Base-by-base conservation (phyloP, 768 basidiomycete species). In the Amyloporia xantha region DNA sequence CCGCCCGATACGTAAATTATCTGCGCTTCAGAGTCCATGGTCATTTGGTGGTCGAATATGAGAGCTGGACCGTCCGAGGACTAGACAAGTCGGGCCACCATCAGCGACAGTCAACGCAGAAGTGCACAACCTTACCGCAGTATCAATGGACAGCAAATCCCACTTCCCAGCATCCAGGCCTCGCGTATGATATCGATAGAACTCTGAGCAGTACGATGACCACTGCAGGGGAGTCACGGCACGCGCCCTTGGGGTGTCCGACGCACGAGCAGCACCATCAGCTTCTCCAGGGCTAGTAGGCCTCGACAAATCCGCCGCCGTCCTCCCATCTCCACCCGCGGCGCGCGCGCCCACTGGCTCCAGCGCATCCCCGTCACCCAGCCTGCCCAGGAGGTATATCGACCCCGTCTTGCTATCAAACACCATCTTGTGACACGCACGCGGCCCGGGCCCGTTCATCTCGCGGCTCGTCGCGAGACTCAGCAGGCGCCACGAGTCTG, bases 41-140 rank as follows among this genome's bases (percentile, higher is more conserved):
- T 82, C 80, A 91, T 85, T 64, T 88, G 86, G 56, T 90, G 88
- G 60, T 91, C 89, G 54, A 81, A 86, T 35, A 90, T 69, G 27
- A 88, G 66, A 1, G 82, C 81, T 1, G 88, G 88, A 1, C 86
- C 87, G 1, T 80, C 82, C 3, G 75, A 72, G 0, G 71, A 62
- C 87, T 87, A 52, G 12, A 30, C 44, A 43, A 7, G 6, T n/a
- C n/a, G n/a, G n/a, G n/a, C n/a, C n/a, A n/a, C n/a, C n/a, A n/a
- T n/a, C n/a, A 40, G 3, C 11, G 27, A 24, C 13, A 43, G 35
- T 20, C n/a, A n/a, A 11, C 24, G 15, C 24, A 17, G 38, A 41
- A 25, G 26, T 2, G 25, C 25, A n/a, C n/a, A n/a, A n/a, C n/a
- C n/a, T n/a, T n/a, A 87, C 87, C 51, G 73, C 73, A 12, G 84